Conservation (phyloP, 2,329 filamentous ascomycete species). For the Colletotrichum sp. region DNA sequence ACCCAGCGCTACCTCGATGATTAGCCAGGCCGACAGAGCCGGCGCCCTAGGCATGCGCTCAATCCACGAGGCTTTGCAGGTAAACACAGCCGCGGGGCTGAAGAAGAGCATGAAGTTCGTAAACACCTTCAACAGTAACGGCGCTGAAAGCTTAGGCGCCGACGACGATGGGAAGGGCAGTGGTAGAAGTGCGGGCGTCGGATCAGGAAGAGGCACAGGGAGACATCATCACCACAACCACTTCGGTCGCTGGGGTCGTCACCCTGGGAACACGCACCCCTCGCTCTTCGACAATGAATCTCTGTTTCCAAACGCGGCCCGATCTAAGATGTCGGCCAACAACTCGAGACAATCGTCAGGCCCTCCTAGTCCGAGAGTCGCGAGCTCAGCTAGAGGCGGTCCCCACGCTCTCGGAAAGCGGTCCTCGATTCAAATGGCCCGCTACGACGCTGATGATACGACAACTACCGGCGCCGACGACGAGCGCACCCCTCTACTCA, state of each 20-base stretch:
- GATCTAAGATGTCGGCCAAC: conserved; percentile 65
- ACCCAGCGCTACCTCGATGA: conserved; percentile 88
- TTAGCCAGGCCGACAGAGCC: conserved; percentile 69
- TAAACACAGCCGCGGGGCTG: conserved; percentile 53
- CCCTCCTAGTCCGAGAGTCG: conserved; percentile 69
- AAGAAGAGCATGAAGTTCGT: conserved; percentile 98
- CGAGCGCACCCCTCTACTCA: conserved; percentile 83
- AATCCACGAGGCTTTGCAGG: conserved; percentile 51
- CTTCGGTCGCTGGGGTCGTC: conserved; percentile 75
- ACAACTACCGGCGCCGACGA: conserved; percentile 75
- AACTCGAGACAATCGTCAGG: conserved; percentile 66
- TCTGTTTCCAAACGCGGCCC: conserved; percentile 73
- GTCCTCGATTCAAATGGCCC: conserved; percentile 63
- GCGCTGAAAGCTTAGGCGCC: conserved; percentile 56
- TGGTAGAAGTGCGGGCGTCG: conserved; percentile 60
- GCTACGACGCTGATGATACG: conserved; percentile 73
- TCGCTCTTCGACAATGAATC: conserved; percentile 80
- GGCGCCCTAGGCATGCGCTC: conserved; percentile 54
- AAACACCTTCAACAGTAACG: conserved; percentile 73
- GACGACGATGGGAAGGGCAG: conserved; percentile 73
- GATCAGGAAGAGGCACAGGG: conserved; percentile 68
- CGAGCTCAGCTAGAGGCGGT: conserved; percentile 29
- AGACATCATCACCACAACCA: conserved; percentile 77
- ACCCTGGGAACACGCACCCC: conserved; percentile 68
- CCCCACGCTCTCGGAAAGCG: conserved; percentile 45